These are phyloP conservation scores for Silene conica DNA, from an alignment of 148 eudicot genomes.

Conservation along the genomic window DNA sequence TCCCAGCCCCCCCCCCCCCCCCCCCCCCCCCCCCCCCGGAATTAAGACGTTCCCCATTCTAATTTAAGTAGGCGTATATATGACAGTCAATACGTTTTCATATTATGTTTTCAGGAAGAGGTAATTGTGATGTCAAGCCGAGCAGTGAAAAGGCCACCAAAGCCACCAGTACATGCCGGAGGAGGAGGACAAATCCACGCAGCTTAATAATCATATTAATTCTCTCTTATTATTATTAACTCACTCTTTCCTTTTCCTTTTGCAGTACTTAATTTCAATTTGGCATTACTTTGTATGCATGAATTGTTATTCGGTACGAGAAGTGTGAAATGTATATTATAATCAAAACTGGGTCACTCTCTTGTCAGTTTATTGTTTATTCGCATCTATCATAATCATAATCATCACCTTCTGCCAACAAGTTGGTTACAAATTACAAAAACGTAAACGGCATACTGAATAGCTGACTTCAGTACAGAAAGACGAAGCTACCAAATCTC, in stretches of 20 bases:
- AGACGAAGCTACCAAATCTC: too few relatives aligned
- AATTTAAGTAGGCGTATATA: too few relatives aligned
- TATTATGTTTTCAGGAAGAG: constrained; percentile 12
- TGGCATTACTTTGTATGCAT: not conserved
- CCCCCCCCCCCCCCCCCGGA: too few relatives aligned
- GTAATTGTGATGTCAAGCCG: not conserved
- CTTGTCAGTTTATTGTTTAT: too few relatives aligned
- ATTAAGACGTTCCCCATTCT: too few relatives aligned
- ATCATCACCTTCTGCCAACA: not conserved
- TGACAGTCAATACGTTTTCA: too few relatives aligned
- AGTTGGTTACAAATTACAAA: too few relatives aligned
- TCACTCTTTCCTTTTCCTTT: too few relatives aligned
- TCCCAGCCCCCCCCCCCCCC: too few relatives aligned
- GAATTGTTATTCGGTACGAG: too few relatives aligned
- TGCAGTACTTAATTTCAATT: not conserved
- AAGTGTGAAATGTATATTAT: not conserved
- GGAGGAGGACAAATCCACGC: constrained; percentile 22
- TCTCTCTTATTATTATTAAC: too few relatives aligned
- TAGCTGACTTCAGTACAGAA: too few relatives aligned
- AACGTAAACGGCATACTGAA: not conserved
- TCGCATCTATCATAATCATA: not conserved
- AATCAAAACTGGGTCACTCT: not conserved
- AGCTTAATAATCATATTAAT: not conserved
- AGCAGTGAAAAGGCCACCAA: constrained; percentile 8
- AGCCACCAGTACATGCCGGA: constrained; percentile 14